Evolutionary conservation across 2,329 filamentous ascomycete genomes (phyloP), one percentile per base, ranked within the genome.

Genomic region (Aspergillus flavus): DNA sequence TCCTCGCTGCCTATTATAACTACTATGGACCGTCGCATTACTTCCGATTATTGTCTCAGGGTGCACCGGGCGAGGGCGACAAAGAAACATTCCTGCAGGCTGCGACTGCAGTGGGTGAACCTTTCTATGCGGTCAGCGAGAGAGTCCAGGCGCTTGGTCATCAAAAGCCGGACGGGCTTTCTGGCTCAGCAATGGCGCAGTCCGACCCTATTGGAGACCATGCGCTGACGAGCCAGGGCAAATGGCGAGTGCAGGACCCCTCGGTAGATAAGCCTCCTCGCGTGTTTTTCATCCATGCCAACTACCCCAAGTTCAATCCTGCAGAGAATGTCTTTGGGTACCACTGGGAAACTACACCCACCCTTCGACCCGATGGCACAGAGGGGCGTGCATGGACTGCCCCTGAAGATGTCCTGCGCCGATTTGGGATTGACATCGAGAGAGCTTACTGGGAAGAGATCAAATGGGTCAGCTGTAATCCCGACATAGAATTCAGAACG

Each of bases 301-400:
- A 80, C 59, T 74, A 78, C 52, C 79, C 79, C 30, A 80, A 80
- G 60, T 77, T 81, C 57, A 78, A 80, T 50, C 78, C 79, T 0
- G 71, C 72, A 5, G 76, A 76, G 52, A 73, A 75, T 12, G 69
- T 80, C 3, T 80, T 79, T 57, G 79, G 78, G 9, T 65, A 71
- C 46, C 69, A 72, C 4, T 79, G 73, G 69, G 79, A 79, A 54
- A 77, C 75, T 3, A 69, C 73, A 1, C 79, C 78, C 26, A 78
- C 75, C 0, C 61, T 76, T 7, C 73, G 75, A 21, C 61, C 75
- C 4, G 76, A 79, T 50, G 78, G 76, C 16, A 70, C 71, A 1
- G 76, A 75, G 32, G 71, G 73, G 57, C 75, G 76, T 19, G 76
- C 76, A 50, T 80, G 78, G 78, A 73, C 71, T 3, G 70, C 72